Evolutionary conservation across 2,329 filamentous ascomycete species (phyloP).

Genomic region (Diaporthe sp.): DNA sequence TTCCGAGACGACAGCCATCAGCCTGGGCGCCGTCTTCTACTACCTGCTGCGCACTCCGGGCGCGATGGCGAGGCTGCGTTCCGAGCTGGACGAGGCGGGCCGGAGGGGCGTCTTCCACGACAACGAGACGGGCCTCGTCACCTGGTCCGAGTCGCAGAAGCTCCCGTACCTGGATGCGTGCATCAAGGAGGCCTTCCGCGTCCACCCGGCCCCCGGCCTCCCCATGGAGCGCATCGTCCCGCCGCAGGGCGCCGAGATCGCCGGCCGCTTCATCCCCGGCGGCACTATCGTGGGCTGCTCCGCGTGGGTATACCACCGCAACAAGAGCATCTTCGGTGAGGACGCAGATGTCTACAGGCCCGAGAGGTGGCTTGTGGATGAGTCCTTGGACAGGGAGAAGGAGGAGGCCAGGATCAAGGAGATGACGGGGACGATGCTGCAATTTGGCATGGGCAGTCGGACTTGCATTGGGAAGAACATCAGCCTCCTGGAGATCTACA

Average conservation of each 20-base stretch:
- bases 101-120: slow-evolving; percentile 34
- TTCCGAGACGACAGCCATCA: slow-evolving; percentile 48
- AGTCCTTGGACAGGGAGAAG: slow-evolving; percentile 60
- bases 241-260: slow-evolving; percentile 77
- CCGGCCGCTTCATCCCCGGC: slow-evolving; percentile 72
- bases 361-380: slow-evolving; percentile 73
- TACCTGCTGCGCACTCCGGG: slow-evolving; percentile 45
- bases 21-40: slow-evolving; percentile 47
- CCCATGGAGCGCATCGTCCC: slow-evolving; percentile 80
- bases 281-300: slow-evolving; percentile 83
- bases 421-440: slow-evolving; percentile 79
- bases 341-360: slow-evolving; percentile 77
- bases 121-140: slow-evolving; percentile 70
- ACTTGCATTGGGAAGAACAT: slow-evolving; percentile 81
- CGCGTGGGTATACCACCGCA: slow-evolving; percentile 80
- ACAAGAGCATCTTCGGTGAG: slow-evolving; percentile 74
- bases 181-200: slow-evolving; percentile 41
- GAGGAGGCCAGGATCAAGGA: slow-evolving; percentile 70
- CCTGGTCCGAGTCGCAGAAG: slow-evolving; percentile 76
- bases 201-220: slow-evolving; percentile 75
- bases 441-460: slow-evolving; percentile 79
- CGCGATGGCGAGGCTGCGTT: slow-evolving; percentile 42
- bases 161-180: slow-evolving; percentile 81
- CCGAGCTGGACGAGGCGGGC: slow-evolving; percentile 52
- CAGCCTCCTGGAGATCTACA: slow-evolving; percentile 73